Base-by-base conservation (phyloP, 352 stramenopile species). In the Phytopythium litorale region DNA sequence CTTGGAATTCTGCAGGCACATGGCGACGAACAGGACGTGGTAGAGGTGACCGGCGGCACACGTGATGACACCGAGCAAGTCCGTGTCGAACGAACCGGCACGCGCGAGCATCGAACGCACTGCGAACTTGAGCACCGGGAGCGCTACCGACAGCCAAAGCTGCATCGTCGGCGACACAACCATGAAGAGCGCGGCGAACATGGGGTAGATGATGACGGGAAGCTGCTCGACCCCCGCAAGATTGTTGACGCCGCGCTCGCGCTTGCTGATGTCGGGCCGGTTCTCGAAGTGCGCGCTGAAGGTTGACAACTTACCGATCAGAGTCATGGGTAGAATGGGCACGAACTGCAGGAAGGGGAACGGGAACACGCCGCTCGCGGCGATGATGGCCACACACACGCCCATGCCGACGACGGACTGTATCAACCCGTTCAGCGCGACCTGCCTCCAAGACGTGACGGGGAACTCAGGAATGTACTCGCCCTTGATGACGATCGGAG, bases 1-100 rank as follows among this genome's bases (percentile, higher is more conserved):
- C n/a, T n/a, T n/a, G n/a, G n/a, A n/a, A n/a, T 71, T 78, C 58
- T 86, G 74, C 1, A 86, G 46, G 18, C 70, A 78, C 66, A 63
- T 69, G 4, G 60, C 70, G 1, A 67, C 70, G 53, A 86, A 86
- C 4, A 83, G 65, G 0, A 76, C 60, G 63, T 86, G 74, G 56
- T 80, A 83, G 0, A 81, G 33, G 51, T 83, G 72, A 0, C 66
- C 58, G 45, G 64, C 66, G 30, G 65, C 74, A 30, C 54, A 63
- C 25, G 58, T 76, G 18, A 70, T 68, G 52, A 77, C 70, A 0
- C 64, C 58, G 0, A 73, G 53, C 0, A 79, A 54, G 46, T 84
- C 75, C 11, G 69, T 58, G 35, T 79, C 58, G 18, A 59, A 43
- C 51, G 63, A 68, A 21, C 75, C 65, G 11, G 57, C 48, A 7